These are phyloP conservation scores for Arxiozyma telluris DNA, from an alignment of 1,139 yeast genomes.

Conservation along the genomic window DNA sequence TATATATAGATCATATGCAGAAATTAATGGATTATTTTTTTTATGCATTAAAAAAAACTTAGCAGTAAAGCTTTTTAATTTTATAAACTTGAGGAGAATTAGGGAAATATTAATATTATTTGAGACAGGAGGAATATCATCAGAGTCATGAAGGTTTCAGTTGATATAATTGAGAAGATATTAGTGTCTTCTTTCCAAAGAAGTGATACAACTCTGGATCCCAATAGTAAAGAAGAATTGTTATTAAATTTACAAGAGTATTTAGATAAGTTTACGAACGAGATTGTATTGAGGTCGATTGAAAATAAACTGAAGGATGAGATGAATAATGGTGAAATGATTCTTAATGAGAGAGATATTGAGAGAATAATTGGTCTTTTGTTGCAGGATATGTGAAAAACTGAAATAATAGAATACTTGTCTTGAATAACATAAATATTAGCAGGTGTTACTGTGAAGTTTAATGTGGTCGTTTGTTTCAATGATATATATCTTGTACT, in stretches of 20 bases:
- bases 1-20: background rate
- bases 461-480: background rate
- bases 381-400: constrained; percentile 23
- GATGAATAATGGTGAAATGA: constrained; percentile 7
- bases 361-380: constrained; percentile 27
- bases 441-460: background rate
- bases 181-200: constrained; percentile 45
- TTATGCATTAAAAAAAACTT: background rate
- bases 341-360: constrained; percentile 19
- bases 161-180: constrained; percentile 45
- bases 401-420: background rate
- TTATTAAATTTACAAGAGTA: constrained; percentile 48
- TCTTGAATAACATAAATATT: too few relatives aligned
- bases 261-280: constrained; percentile 50
- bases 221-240: constrained; percentile 35
- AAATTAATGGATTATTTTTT: background rate
- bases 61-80: background rate
- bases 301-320: constrained; percentile 37
- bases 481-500: background rate
- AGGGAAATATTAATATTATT: background rate
- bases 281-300: constrained; percentile 54
- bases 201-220: constrained; percentile 37
- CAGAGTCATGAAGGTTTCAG: constrained; percentile 25
- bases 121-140: background rate
- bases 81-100: background rate